Conservation (phyloP, 176 grass and related monocot species). For the Cenchrus purpureus region DNA sequence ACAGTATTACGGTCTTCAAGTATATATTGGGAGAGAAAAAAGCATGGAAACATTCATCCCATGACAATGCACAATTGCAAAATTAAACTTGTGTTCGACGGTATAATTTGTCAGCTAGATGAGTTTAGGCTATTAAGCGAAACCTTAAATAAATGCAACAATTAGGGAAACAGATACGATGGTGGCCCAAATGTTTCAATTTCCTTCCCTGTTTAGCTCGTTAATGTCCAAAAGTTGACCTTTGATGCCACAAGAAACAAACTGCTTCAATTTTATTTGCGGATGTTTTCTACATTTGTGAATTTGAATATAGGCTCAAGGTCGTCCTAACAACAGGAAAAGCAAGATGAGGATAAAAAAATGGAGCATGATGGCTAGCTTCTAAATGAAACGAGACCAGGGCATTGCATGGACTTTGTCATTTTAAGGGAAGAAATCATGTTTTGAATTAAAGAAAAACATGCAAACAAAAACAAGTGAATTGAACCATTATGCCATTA, state of each 20-base stretch:
- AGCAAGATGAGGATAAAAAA: background rate
- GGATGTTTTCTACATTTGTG: slow-evolving; percentile 19
- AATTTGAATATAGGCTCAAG: background rate
- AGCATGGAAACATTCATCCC: background rate
- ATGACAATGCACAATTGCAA: background rate
- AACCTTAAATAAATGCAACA: too few relatives aligned
- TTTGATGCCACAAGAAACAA: slow-evolving; percentile 2
- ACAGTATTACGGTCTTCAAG: too few relatives aligned
- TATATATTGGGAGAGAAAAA: too few relatives aligned
- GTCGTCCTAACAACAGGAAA: background rate
- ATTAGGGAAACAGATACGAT: too few relatives aligned
- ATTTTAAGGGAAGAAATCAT: background rate
- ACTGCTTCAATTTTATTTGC: background rate
- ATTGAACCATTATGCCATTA: background rate
- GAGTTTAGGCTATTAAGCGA: too few relatives aligned
- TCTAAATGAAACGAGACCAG: too few relatives aligned
- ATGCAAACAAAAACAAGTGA: background rate
- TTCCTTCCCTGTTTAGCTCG: background rate
- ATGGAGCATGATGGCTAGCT: background rate
- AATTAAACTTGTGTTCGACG: too few relatives aligned
- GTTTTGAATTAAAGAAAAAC: background rate
- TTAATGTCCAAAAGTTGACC: background rate
- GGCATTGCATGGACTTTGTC: background rate
- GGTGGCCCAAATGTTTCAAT: background rate
- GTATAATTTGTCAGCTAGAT: too few relatives aligned